phyloP scores from a whole-genome alignment of 2,329 filamentous ascomycete genomes.

The Reticulascus tulasneorum region DNA sequence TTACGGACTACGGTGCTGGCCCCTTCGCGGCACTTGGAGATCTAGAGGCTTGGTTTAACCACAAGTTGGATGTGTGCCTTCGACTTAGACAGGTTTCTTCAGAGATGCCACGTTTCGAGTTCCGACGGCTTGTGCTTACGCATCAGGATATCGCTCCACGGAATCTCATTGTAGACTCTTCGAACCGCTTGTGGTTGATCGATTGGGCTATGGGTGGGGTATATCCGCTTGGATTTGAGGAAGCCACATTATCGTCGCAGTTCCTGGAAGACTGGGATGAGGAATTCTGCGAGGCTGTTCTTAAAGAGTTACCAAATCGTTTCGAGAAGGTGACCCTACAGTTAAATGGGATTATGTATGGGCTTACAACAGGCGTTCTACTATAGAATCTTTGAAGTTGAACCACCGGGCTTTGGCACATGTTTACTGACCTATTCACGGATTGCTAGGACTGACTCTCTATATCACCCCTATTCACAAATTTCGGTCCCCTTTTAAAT shows the following conservation, averaged over 20 bases:
- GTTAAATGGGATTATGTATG: too few species aligned
- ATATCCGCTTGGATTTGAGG: not conserved
- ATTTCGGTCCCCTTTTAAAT: too few species aligned
- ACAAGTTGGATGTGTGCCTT: slow-evolving; percentile 1
- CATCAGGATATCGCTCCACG: not conserved
- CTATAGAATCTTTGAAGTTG: too few species aligned
- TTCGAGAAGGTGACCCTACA: too few species aligned
- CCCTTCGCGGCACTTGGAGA: not conserved
- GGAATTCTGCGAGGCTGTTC: not conserved
- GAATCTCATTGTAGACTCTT: not conserved
- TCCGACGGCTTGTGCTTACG: not conserved
- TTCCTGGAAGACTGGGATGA: not conserved
- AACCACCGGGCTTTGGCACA: too few species aligned
- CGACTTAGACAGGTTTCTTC: not conserved
- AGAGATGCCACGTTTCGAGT: not conserved
- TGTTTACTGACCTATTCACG: too few species aligned
- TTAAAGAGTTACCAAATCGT: not conserved
- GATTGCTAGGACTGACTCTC: too few species aligned
- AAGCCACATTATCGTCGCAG: not conserved
- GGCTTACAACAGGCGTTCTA: too few species aligned
- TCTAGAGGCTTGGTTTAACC: slow-evolving; percentile 1
- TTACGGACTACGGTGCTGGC: not conserved
- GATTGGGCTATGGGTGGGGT: not conserved
- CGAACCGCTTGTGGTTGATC: not conserved
- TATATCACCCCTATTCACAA: too few species aligned